A percentile compares a stretch with the other conserved stretches of the same genome.
phyloP scores from a whole-genome alignment of 2,329 filamentous ascomycete genomes.

The Rutstroemia sp. region DNA sequence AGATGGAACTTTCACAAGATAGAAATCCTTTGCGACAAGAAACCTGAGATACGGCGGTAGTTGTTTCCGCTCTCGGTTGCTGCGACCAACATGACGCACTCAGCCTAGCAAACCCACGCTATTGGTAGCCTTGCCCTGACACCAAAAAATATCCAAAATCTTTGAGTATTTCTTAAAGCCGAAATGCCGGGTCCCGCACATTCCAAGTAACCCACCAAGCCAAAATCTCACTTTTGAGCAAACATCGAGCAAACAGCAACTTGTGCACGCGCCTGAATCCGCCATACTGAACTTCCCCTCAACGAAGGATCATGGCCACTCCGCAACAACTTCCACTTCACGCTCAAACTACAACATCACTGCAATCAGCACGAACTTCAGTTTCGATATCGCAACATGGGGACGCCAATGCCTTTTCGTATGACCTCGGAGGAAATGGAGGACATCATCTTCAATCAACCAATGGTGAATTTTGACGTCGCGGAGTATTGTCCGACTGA shows the following conservation, averaged over 20 bases:
- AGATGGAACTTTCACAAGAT: background rate
- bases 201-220: conserved; percentile 8
- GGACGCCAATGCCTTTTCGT: conserved; percentile 1
- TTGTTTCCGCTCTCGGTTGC: background rate
- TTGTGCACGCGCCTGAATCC: background rate
- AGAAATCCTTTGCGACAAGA: background rate
- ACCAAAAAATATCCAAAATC: background rate
- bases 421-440: conserved; percentile 12
- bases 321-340: background rate
- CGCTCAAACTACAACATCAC: background rate
- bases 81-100: background rate
- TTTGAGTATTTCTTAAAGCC: conserved; percentile 8
- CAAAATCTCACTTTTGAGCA: conserved; percentile 1
- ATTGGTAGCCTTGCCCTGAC: background rate
- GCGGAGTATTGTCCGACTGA: conserved; percentile 5
- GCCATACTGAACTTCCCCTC: background rate
- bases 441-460: background rate
- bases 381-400: background rate
- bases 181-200: conserved; percentile 1
- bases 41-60: background rate
- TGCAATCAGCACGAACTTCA: background rate
- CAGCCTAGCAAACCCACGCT: background rate
- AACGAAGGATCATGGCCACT: background rate
- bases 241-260: conserved; percentile 6
- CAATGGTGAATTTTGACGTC: conserved; percentile 3